Evolutionary conservation across 73 alveolate species (phyloP), one percentile per base, ranked within the genome.

Genomic region (Paramecium caudatum): DNA sequence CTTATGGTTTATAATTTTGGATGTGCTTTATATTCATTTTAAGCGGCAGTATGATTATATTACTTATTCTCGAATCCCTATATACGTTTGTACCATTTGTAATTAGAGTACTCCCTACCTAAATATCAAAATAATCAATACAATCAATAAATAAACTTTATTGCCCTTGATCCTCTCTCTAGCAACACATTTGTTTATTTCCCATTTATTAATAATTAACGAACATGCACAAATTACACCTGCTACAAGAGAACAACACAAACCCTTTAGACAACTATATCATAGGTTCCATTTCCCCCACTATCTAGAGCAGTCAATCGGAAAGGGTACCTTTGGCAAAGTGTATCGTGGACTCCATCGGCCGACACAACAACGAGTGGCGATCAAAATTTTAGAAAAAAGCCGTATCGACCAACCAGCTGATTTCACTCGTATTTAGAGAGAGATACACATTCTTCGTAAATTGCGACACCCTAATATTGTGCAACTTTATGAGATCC

Each of bases 381-480:
- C 99, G 21, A 92, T 96, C 47, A 96, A 96, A 83, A 94, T 94
- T 25, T 85, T 95, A 50, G 98, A 96, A 69, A 96, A 96, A 91
- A 92, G 68, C 82, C 61, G 95, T 37, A 95, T 96, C 27, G 81
- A 82, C 33, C 94, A 93, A 46, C 92, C 84, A 80, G 96, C 90
- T 36, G 99, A 96, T 80, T 92, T 95, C 55, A 97, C 96, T 69
- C 81, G 99, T 49, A 96, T 96, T 36, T 90, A 95, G 13, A 85
- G 99, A 81, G 99, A 96, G 94, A 95, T 96, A 9, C 95, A 96
- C 46, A 96, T 96, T 32, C 94, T 96, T 36, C 95, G 95, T 41
- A 94, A 91, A 50, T 92, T 95, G 62, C 69, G 97, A 8, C 99
- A 96, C 91, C 97, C 98, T 1, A 93, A 95, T 46, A 94, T 96